These are phyloP conservation scores for Paramecium biaurelia DNA, from an alignment of 73 alveolate species.

Conservation along the genomic window DNA sequence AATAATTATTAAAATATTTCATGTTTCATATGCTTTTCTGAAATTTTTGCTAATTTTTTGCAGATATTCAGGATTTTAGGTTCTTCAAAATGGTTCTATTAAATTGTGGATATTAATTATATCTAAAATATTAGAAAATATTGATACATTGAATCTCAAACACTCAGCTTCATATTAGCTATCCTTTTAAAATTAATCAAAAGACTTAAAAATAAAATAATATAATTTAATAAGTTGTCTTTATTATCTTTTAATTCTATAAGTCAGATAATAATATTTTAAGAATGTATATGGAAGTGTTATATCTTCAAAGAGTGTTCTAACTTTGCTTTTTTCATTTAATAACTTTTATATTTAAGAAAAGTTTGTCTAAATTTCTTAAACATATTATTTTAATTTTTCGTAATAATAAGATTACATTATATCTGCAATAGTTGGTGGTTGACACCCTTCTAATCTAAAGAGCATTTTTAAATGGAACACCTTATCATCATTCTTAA, in stretches of 20 bases:
- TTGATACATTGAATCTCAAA: neutral
- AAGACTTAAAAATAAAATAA: neutral
- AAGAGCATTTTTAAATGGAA: neutral
- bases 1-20: neutral
- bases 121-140: neutral
- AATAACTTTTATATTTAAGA: neutral
- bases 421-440: neutral
- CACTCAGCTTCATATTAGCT: neutral
- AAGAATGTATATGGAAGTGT: neutral
- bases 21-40: constrained; percentile 1
- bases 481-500: neutral
- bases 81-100: neutral
- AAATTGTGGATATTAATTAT: neutral
- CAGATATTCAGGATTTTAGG: neutral
- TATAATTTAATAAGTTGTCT: neutral
- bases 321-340: neutral
- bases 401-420: neutral
- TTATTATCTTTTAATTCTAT: neutral
- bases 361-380: neutral
- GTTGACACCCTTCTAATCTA: neutral
- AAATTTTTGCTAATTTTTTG: neutral
- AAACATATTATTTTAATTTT: neutral
- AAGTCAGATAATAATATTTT: neutral
- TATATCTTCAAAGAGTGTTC: neutral
- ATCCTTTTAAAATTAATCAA: neutral